phyloP scores from a whole-genome alignment of 2,329 filamentous ascomycete species.

The Trichoderma cornu-damae region DNA sequence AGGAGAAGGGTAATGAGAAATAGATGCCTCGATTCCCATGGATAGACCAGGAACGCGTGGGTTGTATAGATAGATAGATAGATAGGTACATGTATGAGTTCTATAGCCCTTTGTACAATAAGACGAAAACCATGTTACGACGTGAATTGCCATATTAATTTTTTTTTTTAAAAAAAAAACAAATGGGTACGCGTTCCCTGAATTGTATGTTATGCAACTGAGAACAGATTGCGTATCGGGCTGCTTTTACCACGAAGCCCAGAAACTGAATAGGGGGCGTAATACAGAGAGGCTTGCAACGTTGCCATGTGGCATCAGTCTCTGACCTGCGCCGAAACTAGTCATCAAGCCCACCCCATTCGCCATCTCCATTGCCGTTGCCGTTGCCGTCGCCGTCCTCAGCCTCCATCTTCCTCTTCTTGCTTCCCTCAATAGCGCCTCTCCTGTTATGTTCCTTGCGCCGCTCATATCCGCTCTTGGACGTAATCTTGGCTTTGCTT shows the following conservation, averaged over 20 bases:
- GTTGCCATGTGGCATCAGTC: background rate
- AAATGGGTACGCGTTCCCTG: too few species aligned
- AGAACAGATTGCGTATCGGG: too few species aligned
- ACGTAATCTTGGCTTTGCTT: constrained; percentile 64
- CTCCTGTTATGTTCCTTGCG: constrained; percentile 61
- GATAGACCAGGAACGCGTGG: background rate
- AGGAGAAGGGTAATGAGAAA: constrained; percentile 27
- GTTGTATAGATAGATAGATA: background rate
- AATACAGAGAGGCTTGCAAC: too few species aligned
- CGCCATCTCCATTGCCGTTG: constrained; percentile 25
- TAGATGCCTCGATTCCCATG: background rate
- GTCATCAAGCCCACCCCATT: constrained; percentile 49
- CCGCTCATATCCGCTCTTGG: constrained; percentile 71
- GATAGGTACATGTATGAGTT: background rate
- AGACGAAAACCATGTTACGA: background rate
- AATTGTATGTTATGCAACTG: too few species aligned
- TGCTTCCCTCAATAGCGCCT: constrained; percentile 59
- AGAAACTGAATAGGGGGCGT: too few species aligned
- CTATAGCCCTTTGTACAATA: background rate
- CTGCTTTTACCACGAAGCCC: too few species aligned
- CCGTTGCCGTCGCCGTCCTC: constrained; percentile 22
- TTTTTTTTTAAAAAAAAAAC: too few species aligned
- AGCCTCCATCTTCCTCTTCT: constrained; percentile 44
- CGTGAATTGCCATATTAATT: background rate
- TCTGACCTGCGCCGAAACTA: constrained; percentile 23